Evolutionary conservation across 129 eudicot genomes (phyloP).

Genomic region (Arctium lappa): DNA sequence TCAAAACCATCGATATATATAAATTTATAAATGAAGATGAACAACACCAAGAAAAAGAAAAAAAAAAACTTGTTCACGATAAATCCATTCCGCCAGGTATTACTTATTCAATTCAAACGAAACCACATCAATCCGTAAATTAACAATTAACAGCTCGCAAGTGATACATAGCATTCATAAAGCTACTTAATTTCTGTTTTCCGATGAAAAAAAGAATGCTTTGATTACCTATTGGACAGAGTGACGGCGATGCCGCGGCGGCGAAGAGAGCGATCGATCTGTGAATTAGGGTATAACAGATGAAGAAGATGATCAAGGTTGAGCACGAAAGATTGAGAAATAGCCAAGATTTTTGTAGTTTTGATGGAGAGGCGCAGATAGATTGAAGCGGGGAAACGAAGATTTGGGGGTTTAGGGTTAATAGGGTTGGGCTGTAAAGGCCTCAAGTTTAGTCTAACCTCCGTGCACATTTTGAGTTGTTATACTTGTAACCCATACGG

Average conservation of each 20-base stretch:
- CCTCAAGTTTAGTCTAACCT: conserved; percentile 6
- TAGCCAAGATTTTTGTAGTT: not conserved
- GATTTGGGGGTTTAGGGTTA: conserved; percentile 29
- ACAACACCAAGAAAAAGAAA: not conserved
- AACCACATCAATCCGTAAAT: not conserved
- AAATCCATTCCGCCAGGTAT: not conserved
- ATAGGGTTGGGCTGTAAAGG: conserved; percentile 28
- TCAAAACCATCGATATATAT: not conserved
- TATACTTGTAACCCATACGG: not conserved
- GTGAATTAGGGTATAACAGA: not conserved
- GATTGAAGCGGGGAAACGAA: conserved; percentile 8
- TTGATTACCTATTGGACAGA: conserved; percentile 22
- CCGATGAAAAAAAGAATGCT: not conserved
- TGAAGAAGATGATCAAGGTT: conserved; percentile 15
- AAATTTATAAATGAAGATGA: not conserved
- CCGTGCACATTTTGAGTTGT: conserved; percentile 9
- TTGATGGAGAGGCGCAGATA: conserved; percentile 28
- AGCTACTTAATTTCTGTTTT: not conserved
- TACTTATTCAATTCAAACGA: not conserved
- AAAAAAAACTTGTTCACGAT: not conserved
- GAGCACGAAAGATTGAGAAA: not conserved
- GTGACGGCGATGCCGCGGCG: not conserved
- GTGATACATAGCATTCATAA: not conserved
- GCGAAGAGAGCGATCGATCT: conserved; percentile 25
- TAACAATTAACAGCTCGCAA: not conserved